phyloP scores from a whole-genome alignment of 495 filamentous ascomycete species.

The Thozetella sp. region DNA sequence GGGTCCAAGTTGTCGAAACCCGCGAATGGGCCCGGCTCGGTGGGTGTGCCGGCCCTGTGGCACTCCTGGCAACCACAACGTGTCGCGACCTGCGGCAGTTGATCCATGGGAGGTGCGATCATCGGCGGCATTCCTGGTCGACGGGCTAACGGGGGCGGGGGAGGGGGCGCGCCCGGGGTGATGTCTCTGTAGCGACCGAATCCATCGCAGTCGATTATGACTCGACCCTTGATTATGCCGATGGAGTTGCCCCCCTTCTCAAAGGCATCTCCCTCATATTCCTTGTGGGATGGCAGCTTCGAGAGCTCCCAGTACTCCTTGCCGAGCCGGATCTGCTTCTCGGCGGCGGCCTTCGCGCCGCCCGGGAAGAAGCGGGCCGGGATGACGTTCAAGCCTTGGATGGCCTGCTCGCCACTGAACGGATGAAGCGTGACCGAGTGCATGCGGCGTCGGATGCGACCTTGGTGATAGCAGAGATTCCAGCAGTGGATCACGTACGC shows the following conservation, averaged over 20 bases:
- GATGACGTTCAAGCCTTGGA: constrained; percentile 27
- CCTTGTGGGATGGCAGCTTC: constrained; percentile 32
- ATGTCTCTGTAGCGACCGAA: constrained; percentile 19
- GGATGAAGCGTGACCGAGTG: constrained; percentile 17
- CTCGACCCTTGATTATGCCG: constrained; percentile 30
- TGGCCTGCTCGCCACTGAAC: constrained; percentile 34
- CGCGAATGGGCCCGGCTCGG: constrained; percentile 23
- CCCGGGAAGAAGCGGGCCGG: constrained; percentile 31
- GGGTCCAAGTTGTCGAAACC: constrained; percentile 36
- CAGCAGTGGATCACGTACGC: constrained; percentile 28
- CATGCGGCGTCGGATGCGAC: constrained; percentile 28
- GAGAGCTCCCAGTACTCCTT: constrained; percentile 37
- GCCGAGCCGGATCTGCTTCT: constrained; percentile 30
- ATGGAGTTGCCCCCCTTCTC: not conserved
- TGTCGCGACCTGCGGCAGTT: constrained; percentile 30
- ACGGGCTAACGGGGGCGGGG: not conserved
- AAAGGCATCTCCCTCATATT: constrained; percentile 32
- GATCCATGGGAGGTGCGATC: constrained; percentile 19
- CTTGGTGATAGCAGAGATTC: constrained; percentile 27
- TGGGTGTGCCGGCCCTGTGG: not conserved
- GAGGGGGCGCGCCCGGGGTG: constrained; percentile 7
- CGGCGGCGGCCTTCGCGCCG: constrained; percentile 14
- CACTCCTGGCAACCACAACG: constrained; percentile 31
- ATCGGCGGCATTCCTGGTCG: constrained; percentile 1
- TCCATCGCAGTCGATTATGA: constrained; percentile 37